Percentiles rank a stretch among this genome's conserved stretches.
These are phyloP conservation scores for Podosphaera fusca DNA, from an alignment of 2,329 filamentous ascomycete genomes.

Conservation along the genomic window DNA sequence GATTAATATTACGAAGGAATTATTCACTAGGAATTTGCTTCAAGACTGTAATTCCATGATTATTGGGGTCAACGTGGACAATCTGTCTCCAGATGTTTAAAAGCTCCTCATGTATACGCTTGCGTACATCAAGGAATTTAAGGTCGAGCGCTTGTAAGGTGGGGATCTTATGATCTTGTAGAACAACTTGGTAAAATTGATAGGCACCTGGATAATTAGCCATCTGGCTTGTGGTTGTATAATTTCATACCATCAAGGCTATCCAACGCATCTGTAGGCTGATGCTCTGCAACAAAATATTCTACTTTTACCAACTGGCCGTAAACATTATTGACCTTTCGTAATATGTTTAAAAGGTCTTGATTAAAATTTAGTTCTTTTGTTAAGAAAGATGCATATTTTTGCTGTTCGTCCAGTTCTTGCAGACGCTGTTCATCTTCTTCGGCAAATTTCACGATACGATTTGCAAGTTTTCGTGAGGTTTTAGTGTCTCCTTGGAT, in stretches of 20 bases:
- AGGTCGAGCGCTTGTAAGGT: conserved; percentile 41
- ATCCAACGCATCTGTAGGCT: conserved; percentile 31
- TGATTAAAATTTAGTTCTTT: conserved; percentile 35
- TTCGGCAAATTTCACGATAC: conserved; percentile 60
- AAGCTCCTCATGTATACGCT: conserved; percentile 41
- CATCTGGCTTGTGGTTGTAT: background rate
- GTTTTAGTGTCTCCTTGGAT: conserved; percentile 68
- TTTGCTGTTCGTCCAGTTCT: conserved; percentile 21
- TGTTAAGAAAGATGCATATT: conserved; percentile 31
- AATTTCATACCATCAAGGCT: conserved; percentile 28
- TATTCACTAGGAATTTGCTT: conserved; percentile 5
- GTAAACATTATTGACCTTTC: conserved; percentile 31
- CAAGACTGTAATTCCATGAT: conserved; percentile 30
- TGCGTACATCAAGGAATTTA: conserved; percentile 41
- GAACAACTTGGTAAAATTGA: conserved; percentile 32
- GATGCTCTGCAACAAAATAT: conserved; percentile 26
- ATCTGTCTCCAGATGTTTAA: conserved; percentile 48
- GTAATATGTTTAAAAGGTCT: conserved; percentile 29
- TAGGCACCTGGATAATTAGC: conserved; percentile 25
- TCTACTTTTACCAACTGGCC: conserved; percentile 39
- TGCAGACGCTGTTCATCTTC: conserved; percentile 26
- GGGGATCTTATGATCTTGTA: conserved; percentile 35
- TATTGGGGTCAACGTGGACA: conserved; percentile 35
- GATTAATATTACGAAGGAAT: background rate
- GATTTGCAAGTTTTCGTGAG: conserved; percentile 55